phyloP scores from a whole-genome alignment of 2,329 filamentous ascomycete genomes.

The Ophiognomonia clavigignenti-juglandacearum region DNA sequence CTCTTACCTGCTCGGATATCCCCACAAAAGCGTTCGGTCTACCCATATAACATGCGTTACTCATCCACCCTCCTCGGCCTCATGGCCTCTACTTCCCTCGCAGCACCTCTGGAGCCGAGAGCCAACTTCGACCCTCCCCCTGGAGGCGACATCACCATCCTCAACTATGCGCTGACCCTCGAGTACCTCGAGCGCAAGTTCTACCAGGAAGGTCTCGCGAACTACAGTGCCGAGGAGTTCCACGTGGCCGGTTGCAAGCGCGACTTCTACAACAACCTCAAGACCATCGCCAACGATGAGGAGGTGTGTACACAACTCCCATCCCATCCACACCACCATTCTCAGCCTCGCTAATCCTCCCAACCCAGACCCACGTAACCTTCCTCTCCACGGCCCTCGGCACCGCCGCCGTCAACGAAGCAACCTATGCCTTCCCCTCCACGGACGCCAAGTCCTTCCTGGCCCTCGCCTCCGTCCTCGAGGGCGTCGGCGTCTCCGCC shows the following conservation, averaged over 20 bases:
- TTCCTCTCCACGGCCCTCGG: constrained; percentile 47
- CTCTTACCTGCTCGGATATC: too few relatives aligned
- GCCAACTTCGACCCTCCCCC: constrained; percentile 18
- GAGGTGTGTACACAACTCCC: neutral
- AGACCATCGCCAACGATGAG: constrained; percentile 53
- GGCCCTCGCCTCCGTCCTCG: constrained; percentile 46
- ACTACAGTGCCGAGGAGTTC: constrained; percentile 37
- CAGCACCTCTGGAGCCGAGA: neutral
- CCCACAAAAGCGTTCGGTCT: too few relatives aligned
- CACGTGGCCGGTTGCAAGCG: constrained; percentile 14
- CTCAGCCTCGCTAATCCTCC: neutral
- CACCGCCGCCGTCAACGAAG: constrained; percentile 47
- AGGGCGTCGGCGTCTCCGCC: constrained; percentile 53
- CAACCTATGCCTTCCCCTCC: constrained; percentile 51
- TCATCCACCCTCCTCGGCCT: neutral
- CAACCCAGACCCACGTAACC: constrained; percentile 43
- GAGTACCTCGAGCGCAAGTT: constrained; percentile 59
- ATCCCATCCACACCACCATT: neutral
- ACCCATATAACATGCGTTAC: too few relatives aligned
- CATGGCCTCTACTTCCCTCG: neutral
- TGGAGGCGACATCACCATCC: constrained; percentile 27
- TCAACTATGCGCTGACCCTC: constrained; percentile 44
- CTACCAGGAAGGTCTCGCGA: constrained; percentile 54
- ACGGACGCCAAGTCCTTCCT: constrained; percentile 45
- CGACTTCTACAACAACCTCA: constrained; percentile 53